Percentiles rank a stretch among this genome's conserved stretches.
Conservation (phyloP, 805 yeast species). For the Pichia membranifaciens region DNA sequence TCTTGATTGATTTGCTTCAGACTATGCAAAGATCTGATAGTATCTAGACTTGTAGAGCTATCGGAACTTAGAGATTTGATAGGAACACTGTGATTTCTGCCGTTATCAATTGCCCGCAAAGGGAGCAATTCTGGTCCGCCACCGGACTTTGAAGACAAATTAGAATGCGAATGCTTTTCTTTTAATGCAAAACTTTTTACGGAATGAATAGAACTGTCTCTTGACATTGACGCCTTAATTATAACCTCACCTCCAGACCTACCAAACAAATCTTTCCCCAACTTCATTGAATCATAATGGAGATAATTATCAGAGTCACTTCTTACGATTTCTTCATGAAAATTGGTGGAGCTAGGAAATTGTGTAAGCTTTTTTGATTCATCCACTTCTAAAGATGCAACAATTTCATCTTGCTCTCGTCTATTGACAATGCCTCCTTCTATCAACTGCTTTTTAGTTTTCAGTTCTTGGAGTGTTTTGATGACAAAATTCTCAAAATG, state of each 20-base stretch:
- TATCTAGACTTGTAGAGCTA: conserved; percentile 1
- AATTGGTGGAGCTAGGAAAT: conserved; percentile 7
- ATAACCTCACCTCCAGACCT: conserved; percentile 6
- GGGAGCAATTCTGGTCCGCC: not conserved
- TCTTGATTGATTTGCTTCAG: conserved; percentile 1
- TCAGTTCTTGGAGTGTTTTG: conserved; percentile 4
- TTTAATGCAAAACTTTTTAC: conserved; percentile 1
- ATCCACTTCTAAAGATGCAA: conserved; percentile 3
- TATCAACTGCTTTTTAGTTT: conserved; percentile 4
- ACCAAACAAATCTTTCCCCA: conserved; percentile 4
- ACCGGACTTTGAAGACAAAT: not conserved
- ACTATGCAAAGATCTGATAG: conserved; percentile 1
- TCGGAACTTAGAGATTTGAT: not conserved
- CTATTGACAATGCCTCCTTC: conserved; percentile 3
- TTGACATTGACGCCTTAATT: conserved; percentile 8
- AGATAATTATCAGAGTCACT: conserved; percentile 4
- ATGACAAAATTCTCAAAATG: conserved; percentile 9
- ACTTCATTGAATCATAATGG: conserved; percentile 1
- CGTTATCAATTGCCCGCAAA: not conserved
- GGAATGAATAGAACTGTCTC: conserved; percentile 3
- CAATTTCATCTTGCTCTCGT: conserved; percentile 6
- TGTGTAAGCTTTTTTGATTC: conserved; percentile 6
- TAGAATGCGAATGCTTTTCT: not conserved
- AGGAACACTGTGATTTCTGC: conserved; percentile 3
- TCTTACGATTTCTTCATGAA: conserved; percentile 5